These are phyloP conservation scores for Trichophyton benhamiae DNA, from an alignment of 2,329 filamentous ascomycete genomes.

Conservation along the genomic window DNA sequence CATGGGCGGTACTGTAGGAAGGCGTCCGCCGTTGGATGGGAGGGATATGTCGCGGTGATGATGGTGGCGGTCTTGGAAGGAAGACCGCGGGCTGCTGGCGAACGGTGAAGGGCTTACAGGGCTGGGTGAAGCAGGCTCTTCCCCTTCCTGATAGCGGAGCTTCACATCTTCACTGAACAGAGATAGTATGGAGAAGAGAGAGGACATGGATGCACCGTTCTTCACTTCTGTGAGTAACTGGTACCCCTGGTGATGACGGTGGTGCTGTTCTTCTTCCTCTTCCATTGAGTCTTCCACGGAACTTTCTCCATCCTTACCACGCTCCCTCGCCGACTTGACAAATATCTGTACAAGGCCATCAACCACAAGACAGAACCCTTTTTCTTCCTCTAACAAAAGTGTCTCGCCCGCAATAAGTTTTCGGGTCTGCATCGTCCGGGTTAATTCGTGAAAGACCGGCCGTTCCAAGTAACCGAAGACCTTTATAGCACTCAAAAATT, in stretches of 20 bases:
- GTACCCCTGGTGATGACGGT: conserved; percentile 63
- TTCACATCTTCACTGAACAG: conserved; percentile 93
- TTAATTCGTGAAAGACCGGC: conserved; percentile 94
- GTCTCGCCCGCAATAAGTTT: conserved; percentile 96
- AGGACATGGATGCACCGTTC: conserved; percentile 97
- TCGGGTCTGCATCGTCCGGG: conserved; percentile 92
- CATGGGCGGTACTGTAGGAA: conserved; percentile 60
- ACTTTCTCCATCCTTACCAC: conserved; percentile 19
- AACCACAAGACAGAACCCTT: conserved; percentile 94
- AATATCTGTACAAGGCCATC: conserved; percentile 96
- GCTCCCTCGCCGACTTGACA: conserved; percentile 65
- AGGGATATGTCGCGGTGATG: conserved; percentile 9
- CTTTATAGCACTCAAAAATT: conserved; percentile 96
- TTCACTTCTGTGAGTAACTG: conserved; percentile 94
- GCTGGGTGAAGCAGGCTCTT: conserved; percentile 27
- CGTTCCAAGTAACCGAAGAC: conserved; percentile 96
- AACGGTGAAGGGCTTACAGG: conserved; percentile 20
- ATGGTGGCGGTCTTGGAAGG: conserved; percentile 5
- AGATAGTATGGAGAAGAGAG: conserved; percentile 83
- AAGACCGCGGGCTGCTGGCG: conserved; percentile 20
- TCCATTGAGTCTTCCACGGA: conserved; percentile 33
- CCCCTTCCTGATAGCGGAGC: conserved; percentile 55
- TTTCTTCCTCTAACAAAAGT: conserved; percentile 87
- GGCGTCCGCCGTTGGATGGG: conserved; percentile 20
- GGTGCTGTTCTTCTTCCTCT: conserved; percentile 43